phyloP scores from a whole-genome alignment of 495 filamentous ascomycete genomes.

The Aspergillus haitiensis region DNA sequence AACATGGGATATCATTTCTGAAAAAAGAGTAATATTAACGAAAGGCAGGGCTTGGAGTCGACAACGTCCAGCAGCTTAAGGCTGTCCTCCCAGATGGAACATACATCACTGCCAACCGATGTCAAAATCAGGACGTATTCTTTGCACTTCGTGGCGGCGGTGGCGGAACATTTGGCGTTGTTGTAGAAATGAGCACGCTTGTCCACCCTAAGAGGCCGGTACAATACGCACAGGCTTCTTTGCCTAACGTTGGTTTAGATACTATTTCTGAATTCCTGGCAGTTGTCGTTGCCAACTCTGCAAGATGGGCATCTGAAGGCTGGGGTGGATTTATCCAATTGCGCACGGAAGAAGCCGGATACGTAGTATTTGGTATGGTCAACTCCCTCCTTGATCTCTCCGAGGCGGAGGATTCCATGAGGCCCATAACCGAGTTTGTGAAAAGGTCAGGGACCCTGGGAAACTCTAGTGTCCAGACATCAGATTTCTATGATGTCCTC shows the following conservation, averaged over 20 bases:
- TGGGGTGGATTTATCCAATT: slow-evolving; percentile 43
- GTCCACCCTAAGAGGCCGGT: slow-evolving; percentile 35
- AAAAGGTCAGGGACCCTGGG: neutral
- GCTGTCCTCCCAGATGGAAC: slow-evolving; percentile 53
- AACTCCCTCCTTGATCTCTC: slow-evolving; percentile 19
- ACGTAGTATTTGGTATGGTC: slow-evolving; percentile 10
- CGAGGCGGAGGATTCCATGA: slow-evolving; percentile 16
- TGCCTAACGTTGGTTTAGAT: slow-evolving; percentile 30
- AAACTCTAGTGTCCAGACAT: slow-evolving; percentile 10
- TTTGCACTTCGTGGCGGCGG: slow-evolving; percentile 57
- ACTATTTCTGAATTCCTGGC: slow-evolving; percentile 27
- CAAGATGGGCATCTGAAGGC: slow-evolving; percentile 41
- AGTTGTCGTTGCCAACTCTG: slow-evolving; percentile 34
- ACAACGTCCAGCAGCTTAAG: slow-evolving; percentile 32
- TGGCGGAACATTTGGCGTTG: slow-evolving; percentile 52
- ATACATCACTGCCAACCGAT: slow-evolving; percentile 44
- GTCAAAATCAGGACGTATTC: slow-evolving; percentile 56
- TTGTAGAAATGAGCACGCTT: slow-evolving; percentile 33
- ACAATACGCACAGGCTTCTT: slow-evolving; percentile 28
- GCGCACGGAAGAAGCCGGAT: slow-evolving; percentile 2
- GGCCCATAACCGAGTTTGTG: slow-evolving; percentile 17
- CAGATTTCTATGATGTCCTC: slow-evolving; percentile 5
- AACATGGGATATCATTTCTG: neutral
- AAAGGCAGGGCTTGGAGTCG: slow-evolving; percentile 28
- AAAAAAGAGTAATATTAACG: neutral